Evolutionary conservation across 257 asterid species (phyloP).

Genomic region (Hygrophila difformis): DNA sequence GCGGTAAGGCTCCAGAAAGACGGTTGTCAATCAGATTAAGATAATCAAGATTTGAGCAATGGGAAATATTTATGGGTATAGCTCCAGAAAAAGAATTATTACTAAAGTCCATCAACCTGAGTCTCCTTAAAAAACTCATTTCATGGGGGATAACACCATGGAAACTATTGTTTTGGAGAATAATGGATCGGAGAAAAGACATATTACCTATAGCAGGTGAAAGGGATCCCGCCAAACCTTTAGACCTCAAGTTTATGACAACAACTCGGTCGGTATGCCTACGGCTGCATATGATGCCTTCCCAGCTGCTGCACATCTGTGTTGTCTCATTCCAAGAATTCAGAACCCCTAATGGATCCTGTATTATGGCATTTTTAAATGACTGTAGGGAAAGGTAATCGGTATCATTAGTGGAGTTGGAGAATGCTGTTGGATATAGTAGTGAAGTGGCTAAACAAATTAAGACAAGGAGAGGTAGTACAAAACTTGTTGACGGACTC

Average conservation of each 20-base stretch:
- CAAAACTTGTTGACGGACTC: too few species aligned
- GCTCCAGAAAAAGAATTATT: slow-evolving; percentile 28
- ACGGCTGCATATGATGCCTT: slow-evolving; percentile 18
- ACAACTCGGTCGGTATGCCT: slow-evolving; percentile 22
- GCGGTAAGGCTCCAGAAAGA: slow-evolving; percentile 18
- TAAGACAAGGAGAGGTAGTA: too few species aligned
- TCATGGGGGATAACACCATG: slow-evolving; percentile 26
- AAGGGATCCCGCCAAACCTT: slow-evolving; percentile 23
- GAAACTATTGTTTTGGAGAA: slow-evolving; percentile 22
- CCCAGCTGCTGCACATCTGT: too few species aligned
- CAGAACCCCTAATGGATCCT: too few species aligned
- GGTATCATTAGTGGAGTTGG: too few species aligned
- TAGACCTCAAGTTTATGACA: slow-evolving; percentile 14
- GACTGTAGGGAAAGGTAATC: too few species aligned
- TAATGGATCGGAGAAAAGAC: slow-evolving; percentile 21
- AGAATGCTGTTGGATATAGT: too few species aligned
- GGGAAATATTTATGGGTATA: slow-evolving; percentile 24
- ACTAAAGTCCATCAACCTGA: slow-evolving; percentile 9
- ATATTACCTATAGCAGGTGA: too few species aligned
- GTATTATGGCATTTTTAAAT: too few species aligned
- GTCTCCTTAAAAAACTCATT: slow-evolving; percentile 17
- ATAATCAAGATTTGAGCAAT: slow-evolving; percentile 12
- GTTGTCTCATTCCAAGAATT: too few species aligned
- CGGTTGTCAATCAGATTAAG: slow-evolving; percentile 17
- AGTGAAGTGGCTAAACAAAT: too few species aligned